Evolutionary conservation across 163 green algal genomes (phyloP).

Genomic region (Volvox carteri): DNA sequence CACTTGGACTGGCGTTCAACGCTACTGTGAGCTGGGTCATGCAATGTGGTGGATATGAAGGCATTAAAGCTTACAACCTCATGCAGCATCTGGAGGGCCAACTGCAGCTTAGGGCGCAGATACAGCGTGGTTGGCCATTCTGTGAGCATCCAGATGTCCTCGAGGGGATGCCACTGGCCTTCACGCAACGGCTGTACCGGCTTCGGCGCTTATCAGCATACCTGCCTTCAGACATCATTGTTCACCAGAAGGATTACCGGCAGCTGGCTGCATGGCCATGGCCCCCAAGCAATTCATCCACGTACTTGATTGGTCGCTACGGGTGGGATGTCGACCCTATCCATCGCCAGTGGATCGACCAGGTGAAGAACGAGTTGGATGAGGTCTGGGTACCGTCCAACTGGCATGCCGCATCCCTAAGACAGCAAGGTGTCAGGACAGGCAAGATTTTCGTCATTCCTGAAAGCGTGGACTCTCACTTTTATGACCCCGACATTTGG

Average conservation of each 20-base stretch:
- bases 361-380: constrained; percentile 8
- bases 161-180: neutral
- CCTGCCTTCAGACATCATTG: constrained; percentile 13
- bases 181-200: neutral
- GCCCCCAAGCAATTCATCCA: constrained; percentile 11
- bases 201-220: neutral
- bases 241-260: constrained; percentile 32
- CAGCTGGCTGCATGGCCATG: constrained; percentile 25
- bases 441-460: constrained; percentile 8
- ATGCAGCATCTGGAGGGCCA: constrained; percentile 16
- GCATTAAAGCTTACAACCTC: constrained; percentile 18
- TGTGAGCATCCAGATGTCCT: constrained; percentile 19
- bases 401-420: neutral
- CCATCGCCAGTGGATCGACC: neutral
- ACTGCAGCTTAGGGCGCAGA: constrained; percentile 2
- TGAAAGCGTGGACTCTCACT: neutral
- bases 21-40: constrained; percentile 21
- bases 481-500: constrained; percentile 14
- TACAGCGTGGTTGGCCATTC: constrained; percentile 9
- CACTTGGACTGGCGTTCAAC: neutral
- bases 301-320: constrained; percentile 26
- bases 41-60: constrained; percentile 7
- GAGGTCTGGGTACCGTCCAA: constrained; percentile 12
- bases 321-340: constrained; percentile 14
- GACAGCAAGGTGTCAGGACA: neutral